A percentile compares a stretch with the other conserved stretches of the same genome.
phyloP scores from a whole-genome alignment of 116 monocot genomes.

The Papilionanthe hybrid region DNA sequence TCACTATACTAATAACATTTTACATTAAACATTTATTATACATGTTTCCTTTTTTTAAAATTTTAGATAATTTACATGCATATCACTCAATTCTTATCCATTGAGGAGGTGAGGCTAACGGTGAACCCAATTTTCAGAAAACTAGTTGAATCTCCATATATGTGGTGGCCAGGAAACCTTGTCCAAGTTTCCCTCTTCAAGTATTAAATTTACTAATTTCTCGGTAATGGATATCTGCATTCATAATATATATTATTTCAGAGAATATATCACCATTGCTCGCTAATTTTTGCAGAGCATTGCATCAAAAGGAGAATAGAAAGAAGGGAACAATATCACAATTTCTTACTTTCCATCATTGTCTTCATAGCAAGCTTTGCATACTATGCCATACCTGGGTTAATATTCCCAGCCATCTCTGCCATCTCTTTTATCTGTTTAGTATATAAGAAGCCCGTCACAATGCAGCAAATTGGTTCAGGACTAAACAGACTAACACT shows the following conservation, averaged over 20 bases:
- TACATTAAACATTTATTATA: too few relatives aligned
- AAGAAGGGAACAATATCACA: constrained; percentile 22
- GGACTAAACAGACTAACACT: constrained; percentile 34
- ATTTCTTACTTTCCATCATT: constrained; percentile 36
- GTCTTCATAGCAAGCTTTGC: constrained; percentile 33
- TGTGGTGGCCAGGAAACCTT: constrained; percentile 17
- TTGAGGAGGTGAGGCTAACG: constrained; percentile 12
- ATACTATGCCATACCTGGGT: constrained; percentile 39
- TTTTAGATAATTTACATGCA: too few relatives aligned
- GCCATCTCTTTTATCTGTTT: too few relatives aligned
- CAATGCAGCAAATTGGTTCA: constrained; percentile 36
- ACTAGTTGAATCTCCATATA: constrained; percentile 10
- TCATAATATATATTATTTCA: not conserved
- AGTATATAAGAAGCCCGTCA: constrained; percentile 32
- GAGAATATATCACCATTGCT: not conserved
- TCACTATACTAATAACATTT: too few relatives aligned
- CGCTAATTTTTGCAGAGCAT: constrained; percentile 12
- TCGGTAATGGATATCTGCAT: too few relatives aligned
- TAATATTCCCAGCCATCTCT: constrained; percentile 30
- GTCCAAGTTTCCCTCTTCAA: constrained; percentile 11
- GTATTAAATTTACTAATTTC: not conserved
- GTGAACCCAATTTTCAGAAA: constrained; percentile 10
- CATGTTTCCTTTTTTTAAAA: too few relatives aligned
- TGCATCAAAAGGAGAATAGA: constrained; percentile 41
- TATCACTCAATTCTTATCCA: too few relatives aligned